These are phyloP conservation scores for Phlegmacium glaucopus DNA, from an alignment of 768 basidiomycete genomes.

Conservation along the genomic window DNA sequence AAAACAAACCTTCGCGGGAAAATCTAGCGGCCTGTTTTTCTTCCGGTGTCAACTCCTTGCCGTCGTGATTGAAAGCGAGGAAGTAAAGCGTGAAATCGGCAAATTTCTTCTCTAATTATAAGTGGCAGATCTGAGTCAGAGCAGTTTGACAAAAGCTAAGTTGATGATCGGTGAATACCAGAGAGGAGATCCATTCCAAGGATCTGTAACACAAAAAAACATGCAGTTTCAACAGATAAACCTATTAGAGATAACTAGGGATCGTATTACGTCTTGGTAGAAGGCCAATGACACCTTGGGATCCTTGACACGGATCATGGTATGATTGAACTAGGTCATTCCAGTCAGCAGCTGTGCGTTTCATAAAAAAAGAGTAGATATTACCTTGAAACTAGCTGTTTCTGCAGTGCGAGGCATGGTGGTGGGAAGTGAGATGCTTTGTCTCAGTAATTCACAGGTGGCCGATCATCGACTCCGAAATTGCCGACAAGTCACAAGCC, in stretches of 20 bases:
- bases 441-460: neutral
- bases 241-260: neutral
- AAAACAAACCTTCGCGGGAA: constrained; percentile 61
- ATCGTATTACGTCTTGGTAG: constrained; percentile 62
- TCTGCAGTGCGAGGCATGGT: constrained; percentile 63
- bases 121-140: constrained; percentile 7
- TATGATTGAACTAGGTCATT: constrained; percentile 68
- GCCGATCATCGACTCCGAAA: too few species aligned
- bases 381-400: constrained; percentile 62
- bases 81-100: constrained; percentile 78
- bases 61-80: constrained; percentile 72
- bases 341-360: constrained; percentile 1
- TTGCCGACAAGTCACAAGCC: too few species aligned
- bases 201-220: constrained; percentile 31
- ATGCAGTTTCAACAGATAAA: neutral
- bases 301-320: constrained; percentile 88
- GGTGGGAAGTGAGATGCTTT: constrained; percentile 9
- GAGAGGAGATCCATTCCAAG: constrained; percentile 78
- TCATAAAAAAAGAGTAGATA: neutral
- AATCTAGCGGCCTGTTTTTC: constrained; percentile 49
- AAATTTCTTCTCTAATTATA: constrained; percentile 45
- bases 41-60: constrained; percentile 44
- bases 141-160: neutral
- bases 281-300: constrained; percentile 78
- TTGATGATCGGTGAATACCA: constrained; percentile 28